phyloP scores from a whole-genome alignment of 2,329 filamentous ascomycete genomes.

The Byssochlamys sp. region DNA sequence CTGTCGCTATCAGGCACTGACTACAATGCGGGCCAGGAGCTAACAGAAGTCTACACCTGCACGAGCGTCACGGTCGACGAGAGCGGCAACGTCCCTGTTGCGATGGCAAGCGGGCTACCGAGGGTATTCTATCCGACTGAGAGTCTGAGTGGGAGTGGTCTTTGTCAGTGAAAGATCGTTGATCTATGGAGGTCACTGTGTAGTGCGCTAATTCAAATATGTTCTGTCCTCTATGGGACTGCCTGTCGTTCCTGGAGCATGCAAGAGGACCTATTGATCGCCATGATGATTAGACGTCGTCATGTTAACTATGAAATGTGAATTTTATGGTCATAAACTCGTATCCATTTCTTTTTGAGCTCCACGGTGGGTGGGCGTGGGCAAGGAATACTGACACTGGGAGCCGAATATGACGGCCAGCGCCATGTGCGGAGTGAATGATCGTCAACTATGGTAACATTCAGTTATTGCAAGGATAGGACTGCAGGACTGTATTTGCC shows the following conservation, averaged over 20 bases:
- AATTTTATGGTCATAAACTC: background rate
- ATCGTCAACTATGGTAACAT: background rate
- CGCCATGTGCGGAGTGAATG: background rate
- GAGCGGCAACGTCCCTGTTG: constrained; percentile 36
- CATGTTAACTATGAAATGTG: background rate
- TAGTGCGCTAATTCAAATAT: background rate
- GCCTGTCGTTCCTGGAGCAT: background rate
- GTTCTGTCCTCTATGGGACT: too few relatives aligned
- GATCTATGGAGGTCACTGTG: background rate
- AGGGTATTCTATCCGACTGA: constrained; percentile 21
- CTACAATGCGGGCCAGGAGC: constrained; percentile 12
- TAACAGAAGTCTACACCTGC: constrained; percentile 32
- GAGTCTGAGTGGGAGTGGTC: background rate
- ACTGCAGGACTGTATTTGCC: background rate
- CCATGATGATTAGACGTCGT: background rate
- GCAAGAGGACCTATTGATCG: background rate
- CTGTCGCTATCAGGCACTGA: constrained; percentile 17
- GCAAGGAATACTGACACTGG: background rate
- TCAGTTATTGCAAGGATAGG: background rate
- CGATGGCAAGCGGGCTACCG: constrained; percentile 36
- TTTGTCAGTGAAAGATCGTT: background rate
- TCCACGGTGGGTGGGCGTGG: background rate
- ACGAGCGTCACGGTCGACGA: constrained; percentile 32
- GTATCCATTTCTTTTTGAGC: background rate
- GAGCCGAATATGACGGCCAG: background rate